Percentiles rank a stretch among this genome's conserved stretches.
phyloP scores from a whole-genome alignment of 2,329 filamentous ascomycete species.

The Epichloe hybrida region DNA sequence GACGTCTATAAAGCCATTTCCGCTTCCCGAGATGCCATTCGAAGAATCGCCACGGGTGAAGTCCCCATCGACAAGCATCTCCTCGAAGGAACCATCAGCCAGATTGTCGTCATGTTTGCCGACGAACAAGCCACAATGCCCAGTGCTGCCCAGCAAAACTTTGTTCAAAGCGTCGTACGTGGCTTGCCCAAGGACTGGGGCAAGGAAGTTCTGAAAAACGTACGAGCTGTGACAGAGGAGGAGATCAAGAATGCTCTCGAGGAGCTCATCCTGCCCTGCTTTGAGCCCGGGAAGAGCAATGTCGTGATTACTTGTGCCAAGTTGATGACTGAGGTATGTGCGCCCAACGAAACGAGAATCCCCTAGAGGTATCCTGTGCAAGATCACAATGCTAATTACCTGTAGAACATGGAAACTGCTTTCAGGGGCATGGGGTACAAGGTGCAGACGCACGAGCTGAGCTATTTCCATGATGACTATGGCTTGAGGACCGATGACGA shows the following conservation, averaged over 20 bases:
- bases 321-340: slow-evolving; percentile 67
- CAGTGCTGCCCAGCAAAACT: slow-evolving; percentile 69
- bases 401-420: slow-evolving; percentile 46
- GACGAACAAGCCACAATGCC: slow-evolving; percentile 81
- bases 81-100: slow-evolving; percentile 80
- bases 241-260: slow-evolving; percentile 64
- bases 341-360: neutral
- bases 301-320: slow-evolving; percentile 79
- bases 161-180: slow-evolving; percentile 66
- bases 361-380: slow-evolving; percentile 18
- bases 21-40: slow-evolving; percentile 61
- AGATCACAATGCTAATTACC: slow-evolving; percentile 32
- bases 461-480: slow-evolving; percentile 81
- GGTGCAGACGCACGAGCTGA: slow-evolving; percentile 58
- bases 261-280: slow-evolving; percentile 65
- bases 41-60: slow-evolving; percentile 58
- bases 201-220: slow-evolving; percentile 59
- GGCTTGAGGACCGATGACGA: slow-evolving; percentile 59
- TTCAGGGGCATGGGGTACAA: slow-evolving; percentile 68
- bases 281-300: slow-evolving; percentile 68
- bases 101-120: slow-evolving; percentile 74
- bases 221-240: slow-evolving; percentile 61
- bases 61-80: slow-evolving; percentile 64
- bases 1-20: slow-evolving; percentile 77
- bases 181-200: slow-evolving; percentile 67